Evolutionary conservation across 2,329 filamentous ascomycete species (phyloP).

Genomic region (Purpureocillium takamizusanense): DNA sequence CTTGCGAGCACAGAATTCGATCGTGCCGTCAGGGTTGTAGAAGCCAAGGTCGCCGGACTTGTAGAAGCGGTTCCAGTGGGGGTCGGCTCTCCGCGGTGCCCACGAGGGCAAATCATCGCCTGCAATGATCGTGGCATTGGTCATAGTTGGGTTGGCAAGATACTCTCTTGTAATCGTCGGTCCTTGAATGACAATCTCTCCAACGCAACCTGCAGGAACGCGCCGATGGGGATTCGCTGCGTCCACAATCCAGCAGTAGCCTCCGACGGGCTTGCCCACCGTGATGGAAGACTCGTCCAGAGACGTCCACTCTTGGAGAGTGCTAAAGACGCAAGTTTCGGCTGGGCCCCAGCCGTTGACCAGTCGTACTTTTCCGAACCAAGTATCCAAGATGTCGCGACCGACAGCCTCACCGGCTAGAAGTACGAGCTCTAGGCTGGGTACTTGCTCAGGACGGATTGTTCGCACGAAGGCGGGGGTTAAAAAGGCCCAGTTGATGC

Average conservation of each 20-base stretch:
- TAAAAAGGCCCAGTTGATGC: conserved; percentile 3
- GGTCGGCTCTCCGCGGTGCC: neutral
- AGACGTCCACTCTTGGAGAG: conserved; percentile 1
- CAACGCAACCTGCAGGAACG: conserved; percentile 5
- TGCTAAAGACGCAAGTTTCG: conserved; percentile 1
- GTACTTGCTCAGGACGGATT: conserved; percentile 3
- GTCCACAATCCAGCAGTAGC: conserved; percentile 5
- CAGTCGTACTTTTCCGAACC: conserved; percentile 4
- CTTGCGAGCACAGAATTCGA: conserved; percentile 7
- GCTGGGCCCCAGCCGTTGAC: conserved; percentile 8
- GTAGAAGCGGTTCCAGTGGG: conserved; percentile 5
- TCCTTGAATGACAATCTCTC: conserved; percentile 9
- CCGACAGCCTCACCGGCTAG: conserved; percentile 6
- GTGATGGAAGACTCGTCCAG: neutral
- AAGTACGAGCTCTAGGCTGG: conserved; percentile 3
- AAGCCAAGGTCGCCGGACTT: conserved; percentile 10
- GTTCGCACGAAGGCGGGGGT: conserved; percentile 5
- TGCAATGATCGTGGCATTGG: neutral
- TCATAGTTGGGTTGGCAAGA: neutral
- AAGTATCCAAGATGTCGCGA: conserved; percentile 2
- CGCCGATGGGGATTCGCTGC: conserved; percentile 1
- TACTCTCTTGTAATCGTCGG: conserved; percentile 6
- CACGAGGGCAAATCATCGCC: neutral
- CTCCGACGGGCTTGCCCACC: conserved; percentile 2
- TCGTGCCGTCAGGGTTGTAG: conserved; percentile 7